Percentiles rank a stretch among this genome's conserved stretches.
Evolutionary conservation across 2,329 filamentous ascomycete species (phyloP).

Genomic region (Chlorencoelia australis): DNA sequence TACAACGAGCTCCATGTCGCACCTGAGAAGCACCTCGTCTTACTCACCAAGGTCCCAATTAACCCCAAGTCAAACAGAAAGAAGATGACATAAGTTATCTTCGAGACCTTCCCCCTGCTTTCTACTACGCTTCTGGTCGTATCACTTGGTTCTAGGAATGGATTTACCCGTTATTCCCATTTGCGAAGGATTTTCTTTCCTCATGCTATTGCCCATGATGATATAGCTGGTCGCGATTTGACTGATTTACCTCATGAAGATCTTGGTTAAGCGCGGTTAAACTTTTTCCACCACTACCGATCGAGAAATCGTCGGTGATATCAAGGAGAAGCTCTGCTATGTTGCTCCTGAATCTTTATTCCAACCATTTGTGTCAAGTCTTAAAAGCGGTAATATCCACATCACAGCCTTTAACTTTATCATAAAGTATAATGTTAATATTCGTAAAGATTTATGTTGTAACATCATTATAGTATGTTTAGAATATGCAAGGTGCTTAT

Average conservation of each 20-base stretch:
- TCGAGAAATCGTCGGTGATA: slow-evolving; percentile 99
- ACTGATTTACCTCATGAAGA: slow-evolving; percentile 99
- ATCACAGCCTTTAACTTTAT: slow-evolving; percentile 99
- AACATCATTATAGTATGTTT: slow-evolving; percentile 98
- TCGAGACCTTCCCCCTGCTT: slow-evolving; percentile 99
- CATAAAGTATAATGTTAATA: slow-evolving; percentile 99
- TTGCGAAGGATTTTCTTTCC: slow-evolving; percentile 99
- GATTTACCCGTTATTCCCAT: slow-evolving; percentile 99
- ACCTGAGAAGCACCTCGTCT: slow-evolving; percentile 77
- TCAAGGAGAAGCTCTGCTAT: slow-evolving; percentile 99
- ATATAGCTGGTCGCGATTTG: slow-evolving; percentile 99
- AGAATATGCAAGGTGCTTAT: neutral
- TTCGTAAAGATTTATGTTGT: slow-evolving; percentile 98
- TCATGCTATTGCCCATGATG: slow-evolving; percentile 98
- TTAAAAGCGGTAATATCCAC: slow-evolving; percentile 97
- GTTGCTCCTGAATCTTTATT: slow-evolving; percentile 98
- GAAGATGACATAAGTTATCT: slow-evolving; percentile 99
- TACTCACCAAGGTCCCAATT: slow-evolving; percentile 98
- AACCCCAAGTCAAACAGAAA: slow-evolving; percentile 99
- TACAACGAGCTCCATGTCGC: slow-evolving; percentile 65
- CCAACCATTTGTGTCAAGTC: slow-evolving; percentile 96
- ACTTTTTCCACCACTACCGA: slow-evolving; percentile 99
- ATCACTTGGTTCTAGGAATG: slow-evolving; percentile 99
- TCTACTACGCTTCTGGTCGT: slow-evolving; percentile 99
- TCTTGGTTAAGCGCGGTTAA: slow-evolving; percentile 97